Conservation (phyloP, 129 eudicot genomes). For the Daucus carota region DNA sequence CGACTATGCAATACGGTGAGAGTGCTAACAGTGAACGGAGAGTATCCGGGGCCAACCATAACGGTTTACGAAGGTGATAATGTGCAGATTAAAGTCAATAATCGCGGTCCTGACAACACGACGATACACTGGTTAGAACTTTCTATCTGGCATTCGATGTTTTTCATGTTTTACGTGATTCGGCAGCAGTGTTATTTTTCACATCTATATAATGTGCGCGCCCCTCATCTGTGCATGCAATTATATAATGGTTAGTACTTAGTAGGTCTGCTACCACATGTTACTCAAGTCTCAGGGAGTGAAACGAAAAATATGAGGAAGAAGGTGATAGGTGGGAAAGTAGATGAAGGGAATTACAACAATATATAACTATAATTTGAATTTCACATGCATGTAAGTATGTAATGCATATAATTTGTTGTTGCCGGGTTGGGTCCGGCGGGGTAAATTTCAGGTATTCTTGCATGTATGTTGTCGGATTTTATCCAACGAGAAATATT, state of each 20-base stretch:
- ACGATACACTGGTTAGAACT: constrained; percentile 67
- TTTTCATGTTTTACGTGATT: neutral
- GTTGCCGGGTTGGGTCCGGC: too few species aligned
- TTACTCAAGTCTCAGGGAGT: neutral
- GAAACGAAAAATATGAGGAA: neutral
- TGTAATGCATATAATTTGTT: too few species aligned
- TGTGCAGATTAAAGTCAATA: constrained; percentile 56
- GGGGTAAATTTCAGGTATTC: too few species aligned
- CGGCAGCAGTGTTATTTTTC: neutral
- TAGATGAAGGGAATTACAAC: neutral
- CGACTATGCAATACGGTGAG: constrained; percentile 50
- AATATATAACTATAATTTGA: neutral
- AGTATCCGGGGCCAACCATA: constrained; percentile 77
- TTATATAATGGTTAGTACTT: too few species aligned
- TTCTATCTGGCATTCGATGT: neutral
- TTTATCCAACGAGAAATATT: too few species aligned
- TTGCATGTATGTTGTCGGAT: too few species aligned
- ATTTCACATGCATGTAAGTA: neutral
- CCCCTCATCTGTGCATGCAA: too few species aligned
- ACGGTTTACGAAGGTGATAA: constrained; percentile 67
- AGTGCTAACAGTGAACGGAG: constrained; percentile 63
- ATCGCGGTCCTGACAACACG: constrained; percentile 48
- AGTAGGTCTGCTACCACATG: too few species aligned
- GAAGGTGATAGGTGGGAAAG: neutral
- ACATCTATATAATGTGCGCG: neutral